A percentile compares a stretch with the other conserved stretches of the same genome.
Evolutionary conservation across 139 green algal genomes (phyloP).

Genomic region (Pseudopediastrum boryanum): DNA sequence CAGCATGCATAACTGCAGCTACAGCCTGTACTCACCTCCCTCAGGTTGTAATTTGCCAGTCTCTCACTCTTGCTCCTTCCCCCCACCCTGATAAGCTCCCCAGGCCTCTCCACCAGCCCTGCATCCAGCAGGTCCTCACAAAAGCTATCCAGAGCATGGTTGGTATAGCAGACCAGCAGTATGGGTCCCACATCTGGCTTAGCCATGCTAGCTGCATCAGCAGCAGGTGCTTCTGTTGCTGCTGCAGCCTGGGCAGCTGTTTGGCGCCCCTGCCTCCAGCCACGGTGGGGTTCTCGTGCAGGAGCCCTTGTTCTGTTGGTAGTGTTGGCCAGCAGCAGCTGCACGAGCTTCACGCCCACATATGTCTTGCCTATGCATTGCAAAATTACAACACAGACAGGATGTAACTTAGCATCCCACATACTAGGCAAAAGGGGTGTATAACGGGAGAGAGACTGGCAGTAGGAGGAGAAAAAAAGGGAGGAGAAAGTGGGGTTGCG

Average conservation of each 20-base stretch:
- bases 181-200: slow-evolving; percentile 54
- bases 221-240: background rate
- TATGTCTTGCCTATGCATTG: slow-evolving; percentile 68
- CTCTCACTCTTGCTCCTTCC: slow-evolving; percentile 42
- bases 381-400: background rate
- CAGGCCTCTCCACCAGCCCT: slow-evolving; percentile 34
- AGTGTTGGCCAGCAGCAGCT: slow-evolving; percentile 64
- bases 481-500: too few relatives aligned
- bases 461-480: too few relatives aligned
- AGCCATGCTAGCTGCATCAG: background rate
- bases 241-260: slow-evolving; percentile 37
- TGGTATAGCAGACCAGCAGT: slow-evolving; percentile 76
- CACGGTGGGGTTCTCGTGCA: background rate
- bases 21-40: background rate
- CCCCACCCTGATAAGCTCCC: slow-evolving; percentile 59
- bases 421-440: too few relatives aligned
- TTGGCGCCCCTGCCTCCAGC: slow-evolving; percentile 18
- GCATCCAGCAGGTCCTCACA: slow-evolving; percentile 60
- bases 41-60: slow-evolving; percentile 47
- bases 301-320: too few relatives aligned
- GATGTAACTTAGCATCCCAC: background rate
- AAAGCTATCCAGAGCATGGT: slow-evolving; percentile 63
- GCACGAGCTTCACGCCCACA: slow-evolving; percentile 61
- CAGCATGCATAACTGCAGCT: background rate
- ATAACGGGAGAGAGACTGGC: too few relatives aligned